phyloP scores from a whole-genome alignment of 179 eudicot species.

The Amaranthus tricolor region DNA sequence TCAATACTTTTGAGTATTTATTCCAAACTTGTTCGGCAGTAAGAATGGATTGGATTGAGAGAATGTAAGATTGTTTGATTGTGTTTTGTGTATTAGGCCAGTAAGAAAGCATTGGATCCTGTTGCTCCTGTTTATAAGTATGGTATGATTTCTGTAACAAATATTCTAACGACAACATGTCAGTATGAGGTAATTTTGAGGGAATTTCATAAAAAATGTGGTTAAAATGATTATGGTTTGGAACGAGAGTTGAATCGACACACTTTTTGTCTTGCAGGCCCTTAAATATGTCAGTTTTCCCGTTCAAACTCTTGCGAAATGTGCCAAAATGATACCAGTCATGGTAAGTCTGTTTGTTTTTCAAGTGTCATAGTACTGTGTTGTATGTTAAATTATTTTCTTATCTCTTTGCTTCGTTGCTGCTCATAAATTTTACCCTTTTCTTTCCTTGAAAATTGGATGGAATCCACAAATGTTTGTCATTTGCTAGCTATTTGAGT shows the following conservation, averaged over 20 bases:
- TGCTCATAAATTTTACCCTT: background rate
- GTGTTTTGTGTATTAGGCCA: constrained; percentile 50
- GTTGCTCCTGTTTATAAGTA: constrained; percentile 95
- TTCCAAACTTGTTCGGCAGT: background rate
- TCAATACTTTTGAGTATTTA: background rate
- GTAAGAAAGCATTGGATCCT: constrained; percentile 82
- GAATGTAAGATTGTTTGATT: background rate
- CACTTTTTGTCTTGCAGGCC: constrained; percentile 50
- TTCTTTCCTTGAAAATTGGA: too few species aligned
- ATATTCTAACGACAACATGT: constrained; percentile 97
- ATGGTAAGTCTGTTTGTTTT: constrained; percentile 54
- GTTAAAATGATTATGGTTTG: constrained; percentile 2
- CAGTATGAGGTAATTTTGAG: constrained; percentile 76
- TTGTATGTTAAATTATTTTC: background rate
- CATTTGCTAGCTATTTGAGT: background rate
- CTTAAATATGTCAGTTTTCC: constrained; percentile 98
- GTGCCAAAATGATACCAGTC: constrained; percentile 98
- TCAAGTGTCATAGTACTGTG: background rate
- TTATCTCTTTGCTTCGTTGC: background rate
- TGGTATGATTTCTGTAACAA: constrained; percentile 75
- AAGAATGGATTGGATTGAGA: background rate
- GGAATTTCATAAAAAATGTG: background rate
- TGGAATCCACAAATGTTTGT: background rate
- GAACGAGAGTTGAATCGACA: background rate
- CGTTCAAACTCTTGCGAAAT: constrained; percentile 92